phyloP scores from a whole-genome alignment of 179 eudicot species.

The Heliamphora pulchella region DNA sequence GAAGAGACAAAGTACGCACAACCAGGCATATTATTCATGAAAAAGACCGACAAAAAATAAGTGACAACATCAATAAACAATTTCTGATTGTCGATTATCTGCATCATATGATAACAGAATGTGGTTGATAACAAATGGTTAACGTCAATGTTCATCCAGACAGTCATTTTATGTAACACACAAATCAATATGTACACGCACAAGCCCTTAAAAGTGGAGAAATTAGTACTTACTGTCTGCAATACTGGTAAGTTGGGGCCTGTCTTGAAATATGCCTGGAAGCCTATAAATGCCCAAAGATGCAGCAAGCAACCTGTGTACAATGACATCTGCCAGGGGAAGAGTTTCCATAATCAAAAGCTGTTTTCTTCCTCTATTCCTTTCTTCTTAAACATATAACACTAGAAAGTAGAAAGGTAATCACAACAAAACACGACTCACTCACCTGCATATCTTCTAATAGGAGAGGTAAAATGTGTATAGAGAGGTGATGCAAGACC shows the following conservation, averaged over 20 bases:
- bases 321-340: constrained; percentile 71
- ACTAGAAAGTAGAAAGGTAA: background rate
- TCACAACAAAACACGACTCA: background rate
- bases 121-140: background rate
- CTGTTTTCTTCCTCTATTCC: background rate
- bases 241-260: constrained; percentile 70
- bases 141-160: background rate
- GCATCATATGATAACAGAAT: background rate
- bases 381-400: background rate
- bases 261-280: constrained; percentile 74
- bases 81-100: background rate
- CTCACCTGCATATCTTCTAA: constrained; percentile 89
- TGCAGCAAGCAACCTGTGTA: constrained; percentile 93
- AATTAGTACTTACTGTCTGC: constrained; percentile 76
- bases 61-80: background rate
- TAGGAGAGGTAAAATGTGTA: constrained; percentile 97
- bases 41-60: background rate
- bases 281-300: constrained; percentile 78
- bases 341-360: constrained; percentile 1
- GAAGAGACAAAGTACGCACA: background rate
- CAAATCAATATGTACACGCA: background rate
- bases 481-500: constrained; percentile 89
- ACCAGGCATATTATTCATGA: background rate
- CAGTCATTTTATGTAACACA: background rate
- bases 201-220: background rate